These are phyloP conservation scores for Rhodotorula sphaerocarpa DNA, from an alignment of 768 basidiomycete genomes.

Conservation along the genomic window DNA sequence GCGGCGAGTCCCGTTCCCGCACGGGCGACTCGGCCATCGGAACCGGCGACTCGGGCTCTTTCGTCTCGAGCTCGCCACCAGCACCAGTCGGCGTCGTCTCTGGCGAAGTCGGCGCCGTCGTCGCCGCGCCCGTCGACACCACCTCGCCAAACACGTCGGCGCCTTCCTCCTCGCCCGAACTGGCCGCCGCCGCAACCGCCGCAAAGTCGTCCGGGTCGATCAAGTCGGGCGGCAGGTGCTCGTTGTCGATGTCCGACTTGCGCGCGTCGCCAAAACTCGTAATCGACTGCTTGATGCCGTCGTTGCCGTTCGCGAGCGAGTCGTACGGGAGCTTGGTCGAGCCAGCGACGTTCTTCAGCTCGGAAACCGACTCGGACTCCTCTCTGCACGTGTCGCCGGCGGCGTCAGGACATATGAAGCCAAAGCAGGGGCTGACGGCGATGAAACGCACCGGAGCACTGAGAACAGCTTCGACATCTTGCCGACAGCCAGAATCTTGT, in stretches of 20 bases:
- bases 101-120: slow-evolving; percentile 38
- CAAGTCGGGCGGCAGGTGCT: slow-evolving; percentile 90
- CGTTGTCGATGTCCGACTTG: slow-evolving; percentile 85
- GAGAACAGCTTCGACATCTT: slow-evolving; percentile 94
- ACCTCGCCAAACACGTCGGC: slow-evolving; percentile 25
- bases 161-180: slow-evolving; percentile 23
- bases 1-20: slow-evolving; percentile 28
- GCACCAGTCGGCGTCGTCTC: too few relatives aligned
- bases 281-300: slow-evolving; percentile 92
- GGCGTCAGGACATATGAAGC: too few relatives aligned
- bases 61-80: not conserved
- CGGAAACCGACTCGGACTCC: slow-evolving; percentile 94
- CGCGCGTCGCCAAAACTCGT: slow-evolving; percentile 81
- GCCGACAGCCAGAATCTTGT: slow-evolving; percentile 96
- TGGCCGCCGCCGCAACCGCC: slow-evolving; percentile 23
- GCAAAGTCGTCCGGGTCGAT: slow-evolving; percentile 53
- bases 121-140: slow-evolving; percentile 40
- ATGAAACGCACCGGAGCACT: slow-evolving; percentile 65
- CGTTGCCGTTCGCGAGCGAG: slow-evolving; percentile 73
- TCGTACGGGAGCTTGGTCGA: slow-evolving; percentile 69
- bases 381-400: slow-evolving; percentile 53
- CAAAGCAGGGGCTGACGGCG: not conserved
- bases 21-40: slow-evolving; percentile 42
- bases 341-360: slow-evolving; percentile 83
- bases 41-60: slow-evolving; percentile 26